These are phyloP conservation scores for Penicillium sp. DNA, from an alignment of 2,329 filamentous ascomycete species.

Conservation along the genomic window DNA sequence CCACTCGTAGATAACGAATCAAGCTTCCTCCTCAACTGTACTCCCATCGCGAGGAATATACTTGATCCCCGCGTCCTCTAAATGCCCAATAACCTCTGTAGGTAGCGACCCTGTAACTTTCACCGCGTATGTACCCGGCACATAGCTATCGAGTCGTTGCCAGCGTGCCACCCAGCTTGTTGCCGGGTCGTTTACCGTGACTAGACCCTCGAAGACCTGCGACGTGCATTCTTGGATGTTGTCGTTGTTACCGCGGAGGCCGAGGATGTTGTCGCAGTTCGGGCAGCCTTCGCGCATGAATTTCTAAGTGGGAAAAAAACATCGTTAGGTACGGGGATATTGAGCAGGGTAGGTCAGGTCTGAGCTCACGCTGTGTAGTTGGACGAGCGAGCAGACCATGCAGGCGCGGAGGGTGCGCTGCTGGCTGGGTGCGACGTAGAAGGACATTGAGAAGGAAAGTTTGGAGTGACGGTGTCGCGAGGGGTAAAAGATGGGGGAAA, in stretches of 20 bases:
- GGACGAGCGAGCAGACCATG: constrained; percentile 97
- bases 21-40: constrained; percentile 50
- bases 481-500: not conserved
- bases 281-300: constrained; percentile 90
- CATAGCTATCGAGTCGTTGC: constrained; percentile 88
- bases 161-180: constrained; percentile 95
- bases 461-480: not conserved
- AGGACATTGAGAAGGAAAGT: constrained; percentile 47
- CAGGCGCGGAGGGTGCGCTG: constrained; percentile 90
- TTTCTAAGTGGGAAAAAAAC: constrained; percentile 57
- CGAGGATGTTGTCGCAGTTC: constrained; percentile 93
- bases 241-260: constrained; percentile 78
- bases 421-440: constrained; percentile 74
- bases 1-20: constrained; percentile 8
- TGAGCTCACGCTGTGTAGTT: constrained; percentile 68
- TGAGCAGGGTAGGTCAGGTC: not conserved
- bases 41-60: constrained; percentile 63
- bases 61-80: constrained; percentile 64
- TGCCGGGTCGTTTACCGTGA: constrained; percentile 80
- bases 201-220: constrained; percentile 91
- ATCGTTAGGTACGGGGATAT: constrained; percentile 4
- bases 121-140: constrained; percentile 87
- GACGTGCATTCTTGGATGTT: constrained; percentile 91
- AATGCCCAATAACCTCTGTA: constrained; percentile 59
- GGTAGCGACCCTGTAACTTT: constrained; percentile 85